Conservation (phyloP, 2,329 filamentous ascomycete genomes). For the Ophiognomonia clavigignenti-juglandacearum region DNA sequence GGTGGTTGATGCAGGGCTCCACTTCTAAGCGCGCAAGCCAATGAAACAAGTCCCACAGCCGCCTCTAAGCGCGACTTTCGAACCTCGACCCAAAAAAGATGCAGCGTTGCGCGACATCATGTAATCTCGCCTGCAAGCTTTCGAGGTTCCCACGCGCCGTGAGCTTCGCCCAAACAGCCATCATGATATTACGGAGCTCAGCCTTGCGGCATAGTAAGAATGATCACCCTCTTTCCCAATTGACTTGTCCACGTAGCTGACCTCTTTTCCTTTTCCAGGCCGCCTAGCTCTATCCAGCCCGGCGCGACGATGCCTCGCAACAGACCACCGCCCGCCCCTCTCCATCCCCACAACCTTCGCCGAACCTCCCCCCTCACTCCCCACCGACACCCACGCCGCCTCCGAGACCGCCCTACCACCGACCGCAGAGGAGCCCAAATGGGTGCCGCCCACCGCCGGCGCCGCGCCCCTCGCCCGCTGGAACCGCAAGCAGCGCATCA, state of each 20-base stretch:
- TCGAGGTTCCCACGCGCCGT: constrained; percentile 8
- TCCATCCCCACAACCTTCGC: constrained; percentile 22
- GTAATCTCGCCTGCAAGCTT: constrained; percentile 5
- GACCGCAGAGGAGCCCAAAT: constrained; percentile 16
- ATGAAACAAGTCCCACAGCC: neutral
- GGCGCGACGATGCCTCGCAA: constrained; percentile 32
- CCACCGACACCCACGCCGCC: neutral
- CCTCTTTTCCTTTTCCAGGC: constrained; percentile 33
- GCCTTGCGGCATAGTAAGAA: constrained; percentile 49
- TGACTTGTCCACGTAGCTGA: neutral
- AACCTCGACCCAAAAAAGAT: neutral
- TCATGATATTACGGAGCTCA: constrained; percentile 54
- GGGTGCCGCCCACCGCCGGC: constrained; percentile 12
- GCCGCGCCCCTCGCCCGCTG: neutral
- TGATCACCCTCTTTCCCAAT: neutral
- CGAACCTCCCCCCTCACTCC: constrained; percentile 17
- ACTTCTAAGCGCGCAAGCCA: neutral
- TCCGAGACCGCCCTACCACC: constrained; percentile 2
- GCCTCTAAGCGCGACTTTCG: neutral
- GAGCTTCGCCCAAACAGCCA: constrained; percentile 23
- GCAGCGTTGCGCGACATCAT: neutral
- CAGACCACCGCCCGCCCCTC: constrained; percentile 22
- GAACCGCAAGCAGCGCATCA: neutral
- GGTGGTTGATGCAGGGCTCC: neutral
- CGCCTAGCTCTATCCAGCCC: constrained; percentile 43